Evolutionary conservation across 257 asterid genomes (phyloP).

Genomic region (Nemophila menziesii): DNA sequence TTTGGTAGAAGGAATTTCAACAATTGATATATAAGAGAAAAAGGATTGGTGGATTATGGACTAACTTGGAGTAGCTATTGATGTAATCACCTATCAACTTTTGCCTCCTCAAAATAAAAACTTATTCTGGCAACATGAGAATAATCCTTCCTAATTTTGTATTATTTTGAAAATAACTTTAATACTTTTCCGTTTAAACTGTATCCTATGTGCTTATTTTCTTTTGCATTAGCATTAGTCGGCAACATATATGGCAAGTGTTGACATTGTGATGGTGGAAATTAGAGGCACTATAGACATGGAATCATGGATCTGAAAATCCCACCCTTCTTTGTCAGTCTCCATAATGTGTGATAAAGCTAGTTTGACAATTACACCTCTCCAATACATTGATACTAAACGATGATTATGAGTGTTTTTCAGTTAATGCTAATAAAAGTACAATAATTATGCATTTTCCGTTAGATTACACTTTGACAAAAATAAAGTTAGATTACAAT

Average conservation of each 20-base stretch:
- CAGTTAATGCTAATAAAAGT: neutral
- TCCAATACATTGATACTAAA: constrained; percentile 2
- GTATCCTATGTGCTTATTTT: neutral
- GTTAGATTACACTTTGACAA: neutral
- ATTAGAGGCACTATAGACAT: constrained; percentile 7
- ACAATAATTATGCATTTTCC: neutral
- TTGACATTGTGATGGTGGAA: constrained; percentile 11
- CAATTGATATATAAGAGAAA: no score
- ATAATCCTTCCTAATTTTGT: no score
- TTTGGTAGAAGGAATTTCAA: no score
- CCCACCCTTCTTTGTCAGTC: constrained; percentile 12
- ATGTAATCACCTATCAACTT: no score
- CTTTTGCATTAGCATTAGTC: constrained; percentile 7
- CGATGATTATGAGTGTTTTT: neutral
- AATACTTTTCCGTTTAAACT: constrained; percentile 1
- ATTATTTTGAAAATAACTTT: no score
- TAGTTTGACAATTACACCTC: neutral
- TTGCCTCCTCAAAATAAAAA: no score
- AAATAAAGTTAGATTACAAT: no score
- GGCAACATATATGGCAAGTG: neutral
- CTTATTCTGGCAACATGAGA: no score
- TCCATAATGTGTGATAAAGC: constrained; percentile 10
- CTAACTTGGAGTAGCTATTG: no score
- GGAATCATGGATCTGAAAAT: constrained; percentile 7
- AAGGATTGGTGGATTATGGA: no score